Evolutionary conservation across 2,329 filamentous ascomycete genomes (phyloP).

Genomic region (Curvularia lunata): DNA sequence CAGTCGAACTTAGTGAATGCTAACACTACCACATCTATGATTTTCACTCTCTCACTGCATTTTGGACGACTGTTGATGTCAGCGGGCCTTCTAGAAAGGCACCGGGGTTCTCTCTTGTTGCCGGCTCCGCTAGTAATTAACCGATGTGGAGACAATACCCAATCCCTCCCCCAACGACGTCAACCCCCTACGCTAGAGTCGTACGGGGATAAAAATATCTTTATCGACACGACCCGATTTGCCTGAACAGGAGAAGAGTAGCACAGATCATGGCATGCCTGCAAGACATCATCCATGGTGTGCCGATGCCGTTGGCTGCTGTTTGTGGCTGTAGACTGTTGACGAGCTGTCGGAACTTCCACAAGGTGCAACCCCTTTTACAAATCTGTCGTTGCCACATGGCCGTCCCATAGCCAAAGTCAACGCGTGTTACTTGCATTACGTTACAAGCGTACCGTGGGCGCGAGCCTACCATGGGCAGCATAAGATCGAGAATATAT

Average conservation of each 20-base stretch:
- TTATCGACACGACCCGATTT: slow-evolving; percentile 8
- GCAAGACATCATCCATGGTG: slow-evolving; percentile 7
- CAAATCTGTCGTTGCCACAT: slow-evolving; percentile 6
- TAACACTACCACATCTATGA: neutral
- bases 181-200: slow-evolving; percentile 11
- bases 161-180: slow-evolving; percentile 28
- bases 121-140: slow-evolving; percentile 22
- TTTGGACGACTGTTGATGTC: neutral
- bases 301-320: neutral
- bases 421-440: neutral
- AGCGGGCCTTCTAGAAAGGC: slow-evolving; percentile 18
- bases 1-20: neutral
- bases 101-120: slow-evolving; percentile 8
- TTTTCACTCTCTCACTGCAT: neutral
- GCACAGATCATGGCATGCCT: slow-evolving; percentile 6
- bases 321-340: neutral
- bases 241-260: slow-evolving; percentile 8
- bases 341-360: neutral
- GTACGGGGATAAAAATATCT: slow-evolving; percentile 30
- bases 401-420: slow-evolving; percentile 1
- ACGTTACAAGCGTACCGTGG: neutral
- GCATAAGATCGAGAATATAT: slow-evolving; percentile 13
- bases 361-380: neutral
- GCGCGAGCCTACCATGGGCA: neutral
- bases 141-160: slow-evolving; percentile 29